Conservation (phyloP, 2,329 filamentous ascomycete species). For the Lomentospora prolificans region DNA sequence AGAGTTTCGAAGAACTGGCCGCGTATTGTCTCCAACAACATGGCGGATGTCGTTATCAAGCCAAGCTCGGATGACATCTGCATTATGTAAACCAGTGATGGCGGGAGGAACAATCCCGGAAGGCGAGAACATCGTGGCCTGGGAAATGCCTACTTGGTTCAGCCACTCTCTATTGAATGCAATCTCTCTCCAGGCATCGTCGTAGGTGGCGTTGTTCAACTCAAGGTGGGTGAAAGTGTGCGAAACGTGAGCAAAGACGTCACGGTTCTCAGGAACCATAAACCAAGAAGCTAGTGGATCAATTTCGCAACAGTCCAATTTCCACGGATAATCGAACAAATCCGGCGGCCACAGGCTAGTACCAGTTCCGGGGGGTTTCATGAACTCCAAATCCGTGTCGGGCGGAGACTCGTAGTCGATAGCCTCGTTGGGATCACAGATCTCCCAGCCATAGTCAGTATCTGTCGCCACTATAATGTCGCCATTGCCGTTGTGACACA, state of each 20-base stretch:
- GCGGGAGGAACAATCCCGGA: conserved; percentile 51
- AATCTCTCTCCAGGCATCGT: conserved; percentile 47
- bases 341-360: conserved; percentile 39
- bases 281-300: conserved; percentile 46
- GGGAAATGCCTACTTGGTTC: conserved; percentile 38
- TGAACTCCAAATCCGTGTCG: conserved; percentile 34
- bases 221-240: conserved; percentile 53
- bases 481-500: conserved; percentile 40
- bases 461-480: conserved; percentile 43
- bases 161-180: conserved; percentile 52
- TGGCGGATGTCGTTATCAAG: conserved; percentile 46
- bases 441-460: conserved; percentile 29
- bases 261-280: conserved; percentile 33
- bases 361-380: conserved; percentile 39
- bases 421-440: conserved; percentile 29
- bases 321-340: conserved; percentile 42
- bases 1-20: conserved; percentile 40
- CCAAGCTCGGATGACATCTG: conserved; percentile 50
- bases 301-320: conserved; percentile 33
- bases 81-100: conserved; percentile 55
- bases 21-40: conserved; percentile 54
- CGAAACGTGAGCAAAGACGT: conserved; percentile 48
- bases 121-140: conserved; percentile 35
- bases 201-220: conserved; percentile 50
- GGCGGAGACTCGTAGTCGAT: conserved; percentile 35